phyloP scores from a whole-genome alignment of 2,329 filamentous ascomycete species.

The Aspergillus niger region DNA sequence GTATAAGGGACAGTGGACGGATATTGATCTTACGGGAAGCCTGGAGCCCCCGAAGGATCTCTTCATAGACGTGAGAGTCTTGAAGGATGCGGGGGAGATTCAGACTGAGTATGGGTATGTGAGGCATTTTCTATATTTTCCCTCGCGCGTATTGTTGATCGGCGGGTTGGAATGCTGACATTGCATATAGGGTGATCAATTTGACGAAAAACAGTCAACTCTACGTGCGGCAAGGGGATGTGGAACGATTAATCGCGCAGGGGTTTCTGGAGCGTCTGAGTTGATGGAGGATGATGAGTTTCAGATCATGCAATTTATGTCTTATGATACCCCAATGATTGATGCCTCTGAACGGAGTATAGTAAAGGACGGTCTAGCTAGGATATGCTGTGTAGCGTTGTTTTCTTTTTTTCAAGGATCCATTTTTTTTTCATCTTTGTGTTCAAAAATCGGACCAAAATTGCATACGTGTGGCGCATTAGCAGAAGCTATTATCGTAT shows the following conservation, averaged over 20 bases:
- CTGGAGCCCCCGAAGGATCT: conserved; percentile 91
- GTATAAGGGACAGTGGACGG: conserved; percentile 98
- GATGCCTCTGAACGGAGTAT: conserved; percentile 7
- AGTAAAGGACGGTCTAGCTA: not conserved
- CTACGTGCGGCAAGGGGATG: conserved; percentile 92
- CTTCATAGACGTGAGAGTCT: conserved; percentile 93
- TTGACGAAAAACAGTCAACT: conserved; percentile 98
- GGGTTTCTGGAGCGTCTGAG: conserved; percentile 90
- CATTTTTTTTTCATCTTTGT: not conserved
- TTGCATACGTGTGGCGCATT: not conserved
- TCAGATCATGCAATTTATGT: conserved; percentile 12
- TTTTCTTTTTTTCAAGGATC: not conserved
- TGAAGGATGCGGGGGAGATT: conserved; percentile 97
- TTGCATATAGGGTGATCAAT: conserved; percentile 76
- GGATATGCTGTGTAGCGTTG: not conserved
- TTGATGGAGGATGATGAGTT: conserved; percentile 50
- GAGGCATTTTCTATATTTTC: not conserved
- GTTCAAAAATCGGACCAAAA: not conserved
- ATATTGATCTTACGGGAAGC: conserved; percentile 92
- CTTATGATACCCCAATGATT: conserved; percentile 23
- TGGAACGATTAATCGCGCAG: conserved; percentile 89
- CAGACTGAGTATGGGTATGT: conserved; percentile 97
- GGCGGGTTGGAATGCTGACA: conserved; percentile 25
- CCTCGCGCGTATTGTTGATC: not conserved
- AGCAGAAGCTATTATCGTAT: not conserved